These are phyloP conservation scores for Aspergillus indologenus DNA, from an alignment of 495 filamentous ascomycete genomes.

Conservation along the genomic window DNA sequence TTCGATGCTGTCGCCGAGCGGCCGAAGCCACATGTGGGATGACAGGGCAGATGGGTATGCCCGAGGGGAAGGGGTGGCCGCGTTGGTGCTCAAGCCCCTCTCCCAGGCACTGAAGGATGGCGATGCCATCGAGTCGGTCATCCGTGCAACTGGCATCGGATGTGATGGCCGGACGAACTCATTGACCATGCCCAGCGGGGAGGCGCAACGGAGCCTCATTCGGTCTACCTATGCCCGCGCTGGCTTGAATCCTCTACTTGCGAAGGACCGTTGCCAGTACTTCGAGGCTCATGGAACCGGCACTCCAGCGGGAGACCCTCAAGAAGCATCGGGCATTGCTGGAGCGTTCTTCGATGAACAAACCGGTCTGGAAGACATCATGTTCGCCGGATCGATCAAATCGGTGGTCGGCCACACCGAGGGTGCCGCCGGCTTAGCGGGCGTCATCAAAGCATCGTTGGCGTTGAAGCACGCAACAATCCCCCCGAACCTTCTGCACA, in stretches of 20 bases:
- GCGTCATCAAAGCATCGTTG: constrained; percentile 31
- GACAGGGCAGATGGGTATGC: constrained; percentile 41
- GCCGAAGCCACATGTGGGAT: constrained; percentile 42
- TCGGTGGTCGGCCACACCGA: constrained; percentile 58
- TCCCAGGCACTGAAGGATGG: constrained; percentile 30
- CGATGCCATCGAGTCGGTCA: constrained; percentile 31
- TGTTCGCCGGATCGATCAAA: constrained; percentile 53
- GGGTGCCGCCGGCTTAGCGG: constrained; percentile 29
- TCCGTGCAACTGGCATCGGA: constrained; percentile 31
- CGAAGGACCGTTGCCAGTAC: constrained; percentile 26
- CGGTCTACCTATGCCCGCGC: constrained; percentile 25
- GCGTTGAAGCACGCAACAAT: constrained; percentile 46
- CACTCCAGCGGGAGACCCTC: constrained; percentile 33
- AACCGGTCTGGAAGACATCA: constrained; percentile 2
- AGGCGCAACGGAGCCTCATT: constrained; percentile 29
- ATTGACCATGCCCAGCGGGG: constrained; percentile 30
- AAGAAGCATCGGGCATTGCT: constrained; percentile 26
- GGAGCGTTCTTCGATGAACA: constrained; percentile 8
- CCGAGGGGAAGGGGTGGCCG: constrained; percentile 43
- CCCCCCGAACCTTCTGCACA: constrained; percentile 54
- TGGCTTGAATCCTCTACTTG: constrained; percentile 23
- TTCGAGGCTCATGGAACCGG: constrained; percentile 43
- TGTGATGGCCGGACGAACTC: constrained; percentile 29
- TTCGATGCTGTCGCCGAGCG: constrained; percentile 34
- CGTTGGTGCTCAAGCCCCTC: constrained; percentile 38